Evolutionary conservation across 768 basidiomycete species (phyloP).

Genomic region (Scleroderma bovista): DNA sequence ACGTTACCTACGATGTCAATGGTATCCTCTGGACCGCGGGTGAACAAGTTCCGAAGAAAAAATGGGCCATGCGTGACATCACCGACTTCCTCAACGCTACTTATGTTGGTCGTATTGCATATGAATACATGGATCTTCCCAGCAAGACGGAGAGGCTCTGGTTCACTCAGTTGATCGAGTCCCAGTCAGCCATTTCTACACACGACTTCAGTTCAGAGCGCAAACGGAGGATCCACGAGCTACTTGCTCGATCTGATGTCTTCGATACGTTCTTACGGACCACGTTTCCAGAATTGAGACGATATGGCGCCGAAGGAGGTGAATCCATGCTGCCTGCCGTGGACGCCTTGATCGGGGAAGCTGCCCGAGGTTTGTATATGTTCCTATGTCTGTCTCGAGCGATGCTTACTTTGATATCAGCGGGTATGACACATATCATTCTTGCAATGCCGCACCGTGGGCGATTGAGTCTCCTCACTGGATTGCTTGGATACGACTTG

Average conservation of each 20-base stretch:
- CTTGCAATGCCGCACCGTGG: conserved; percentile 88
- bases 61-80: conserved; percentile 70
- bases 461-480: conserved; percentile 78
- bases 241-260: conserved; percentile 72
- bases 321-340: conserved; percentile 92
- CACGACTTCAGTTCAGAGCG: conserved; percentile 25
- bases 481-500: conserved; percentile 62
- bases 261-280: conserved; percentile 81
- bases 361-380: conserved; percentile 45
- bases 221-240: conserved; percentile 57
- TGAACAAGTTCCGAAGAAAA: conserved; percentile 24
- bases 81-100: conserved; percentile 60
- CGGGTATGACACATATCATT: conserved; percentile 65
- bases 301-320: conserved; percentile 87
- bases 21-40: conserved; percentile 73
- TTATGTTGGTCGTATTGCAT: conserved; percentile 83
- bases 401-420: conserved; percentile 22
- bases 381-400: neutral
- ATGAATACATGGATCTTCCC: conserved; percentile 90
- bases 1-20: conserved; percentile 59
- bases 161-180: conserved; percentile 85
- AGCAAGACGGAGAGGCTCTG: conserved; percentile 82
- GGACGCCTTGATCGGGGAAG: conserved; percentile 67
- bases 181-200: conserved; percentile 27
- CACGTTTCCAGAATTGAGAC: conserved; percentile 86